phyloP scores from a whole-genome alignment of 1,284 basidiomycete species.

The Cystobasidium sp. region DNA sequence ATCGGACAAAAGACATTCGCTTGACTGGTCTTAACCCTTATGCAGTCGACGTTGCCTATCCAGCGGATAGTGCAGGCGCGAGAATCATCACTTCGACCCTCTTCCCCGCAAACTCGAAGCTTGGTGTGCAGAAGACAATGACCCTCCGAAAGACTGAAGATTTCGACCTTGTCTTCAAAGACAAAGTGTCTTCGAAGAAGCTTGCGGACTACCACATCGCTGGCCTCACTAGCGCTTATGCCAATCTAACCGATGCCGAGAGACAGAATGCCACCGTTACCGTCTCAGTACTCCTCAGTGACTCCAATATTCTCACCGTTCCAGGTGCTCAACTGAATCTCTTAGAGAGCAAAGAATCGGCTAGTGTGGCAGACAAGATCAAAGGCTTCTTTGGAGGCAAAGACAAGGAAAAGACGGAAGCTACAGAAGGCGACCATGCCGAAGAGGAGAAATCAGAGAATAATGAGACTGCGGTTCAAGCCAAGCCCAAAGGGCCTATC shows the following conservation, averaged over 20 bases:
- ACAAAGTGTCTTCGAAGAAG: conserved; percentile 60
- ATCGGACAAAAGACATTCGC: conserved; percentile 94
- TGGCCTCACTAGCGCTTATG: conserved; percentile 72
- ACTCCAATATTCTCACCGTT: conserved; percentile 74
- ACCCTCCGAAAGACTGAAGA: conserved; percentile 80
- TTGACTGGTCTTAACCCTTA: conserved; percentile 73
- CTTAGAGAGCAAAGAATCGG: conserved; percentile 73
- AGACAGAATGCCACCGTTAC: conserved; percentile 72
- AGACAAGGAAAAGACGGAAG: conserved; percentile 55
- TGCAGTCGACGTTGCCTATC: conserved; percentile 77
- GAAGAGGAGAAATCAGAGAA: conserved; percentile 55
- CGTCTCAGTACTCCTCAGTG: conserved; percentile 76
- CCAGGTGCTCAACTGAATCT: conserved; percentile 70
- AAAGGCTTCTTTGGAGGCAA: conserved; percentile 77
- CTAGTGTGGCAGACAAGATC: conserved; percentile 75
- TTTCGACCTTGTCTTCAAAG: conserved; percentile 72
- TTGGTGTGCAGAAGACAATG: conserved; percentile 78
- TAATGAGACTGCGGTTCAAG: conserved; percentile 58
- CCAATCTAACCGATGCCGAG: conserved; percentile 75
- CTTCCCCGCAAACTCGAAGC: conserved; percentile 74
- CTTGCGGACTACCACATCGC: conserved; percentile 62
- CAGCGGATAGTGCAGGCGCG: conserved; percentile 64
- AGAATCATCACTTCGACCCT: conserved; percentile 73
- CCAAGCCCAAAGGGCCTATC: conserved; percentile 49
- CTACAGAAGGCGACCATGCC: conserved; percentile 46